Evolutionary conservation across 2,329 filamentous ascomycete genomes (phyloP).

Genomic region (Stachybotrys elegans): DNA sequence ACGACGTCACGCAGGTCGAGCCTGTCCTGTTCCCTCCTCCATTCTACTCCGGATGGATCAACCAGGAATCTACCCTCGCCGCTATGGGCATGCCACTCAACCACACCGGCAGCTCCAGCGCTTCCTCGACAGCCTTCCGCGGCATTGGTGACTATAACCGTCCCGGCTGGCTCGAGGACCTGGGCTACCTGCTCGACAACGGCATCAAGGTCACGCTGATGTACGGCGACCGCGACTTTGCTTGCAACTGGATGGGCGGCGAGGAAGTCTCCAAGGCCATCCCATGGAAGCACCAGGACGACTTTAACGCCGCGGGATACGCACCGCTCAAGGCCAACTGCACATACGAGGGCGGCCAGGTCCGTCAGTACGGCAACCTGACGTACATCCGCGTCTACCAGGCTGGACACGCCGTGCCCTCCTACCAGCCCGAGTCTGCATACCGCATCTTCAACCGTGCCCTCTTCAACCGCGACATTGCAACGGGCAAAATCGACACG

Average conservation of each 20-base stretch:
- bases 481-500: conserved; percentile 15
- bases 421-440: conserved; percentile 22
- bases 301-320: conserved; percentile 54
- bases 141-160: conserved; percentile 14
- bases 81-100: conserved; percentile 8
- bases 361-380: conserved; percentile 63
- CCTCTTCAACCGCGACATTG: conserved; percentile 14
- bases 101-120: conserved; percentile 7
- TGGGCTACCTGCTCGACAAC: conserved; percentile 53
- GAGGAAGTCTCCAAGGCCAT: conserved; percentile 40
- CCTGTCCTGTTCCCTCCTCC: conserved; percentile 12
- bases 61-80: conserved; percentile 7
- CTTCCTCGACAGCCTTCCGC: conserved; percentile 8
- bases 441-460: conserved; percentile 4
- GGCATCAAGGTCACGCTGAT: conserved; percentile 62
- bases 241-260: conserved; percentile 54
- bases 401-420: conserved; percentile 51
- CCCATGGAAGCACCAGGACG: conserved; percentile 30
- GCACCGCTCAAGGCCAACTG: conserved; percentile 54
- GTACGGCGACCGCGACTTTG: conserved; percentile 50
- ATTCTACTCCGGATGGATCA: conserved; percentile 11
- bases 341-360: conserved; percentile 56
- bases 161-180: conserved; percentile 20
- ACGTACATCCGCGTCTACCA: conserved; percentile 55
- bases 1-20: conserved; percentile 15